Evolutionary conservation across 202 grass and related monocot genomes (phyloP).

Genomic region (Digitaria exilis): DNA sequence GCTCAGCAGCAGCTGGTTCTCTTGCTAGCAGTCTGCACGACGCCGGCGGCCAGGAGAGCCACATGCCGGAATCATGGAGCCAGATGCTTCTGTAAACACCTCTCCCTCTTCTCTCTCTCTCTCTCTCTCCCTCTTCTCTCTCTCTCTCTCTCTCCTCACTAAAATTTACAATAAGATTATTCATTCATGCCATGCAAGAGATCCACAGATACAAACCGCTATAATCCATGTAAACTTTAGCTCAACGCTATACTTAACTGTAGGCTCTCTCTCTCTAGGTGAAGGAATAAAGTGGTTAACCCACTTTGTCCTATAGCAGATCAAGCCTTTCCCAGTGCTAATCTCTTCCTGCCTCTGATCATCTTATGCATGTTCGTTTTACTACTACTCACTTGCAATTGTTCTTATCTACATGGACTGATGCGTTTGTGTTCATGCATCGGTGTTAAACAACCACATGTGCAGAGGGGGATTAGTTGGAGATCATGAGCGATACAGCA

Average conservation of each 20-base stretch:
- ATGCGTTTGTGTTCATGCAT: slow-evolving; percentile 42
- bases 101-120: background rate
- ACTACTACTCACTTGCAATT: slow-evolving; percentile 42
- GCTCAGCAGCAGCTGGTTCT: background rate
- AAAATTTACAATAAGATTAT: slow-evolving; percentile 3
- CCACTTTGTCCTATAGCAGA: slow-evolving; percentile 58
- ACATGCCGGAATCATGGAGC: slow-evolving; percentile 78
- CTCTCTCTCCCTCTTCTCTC: background rate
- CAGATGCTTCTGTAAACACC: slow-evolving; percentile 69
- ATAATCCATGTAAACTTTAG: slow-evolving; percentile 26
- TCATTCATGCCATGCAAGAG: slow-evolving; percentile 13
- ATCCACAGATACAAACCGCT: slow-evolving; percentile 7
- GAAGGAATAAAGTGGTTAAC: slow-evolving; percentile 60
- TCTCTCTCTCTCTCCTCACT: no score
- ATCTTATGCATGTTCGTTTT: slow-evolving; percentile 37
- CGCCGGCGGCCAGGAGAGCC: slow-evolving; percentile 49
- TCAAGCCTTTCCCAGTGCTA: slow-evolving; percentile 34
- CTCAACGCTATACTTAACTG: slow-evolving; percentile 29
- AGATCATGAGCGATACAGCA: slow-evolving; percentile 47
- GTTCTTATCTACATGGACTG: slow-evolving; percentile 52
- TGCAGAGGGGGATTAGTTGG: slow-evolving; percentile 60
- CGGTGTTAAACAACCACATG: slow-evolving; percentile 33
- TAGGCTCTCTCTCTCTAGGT: slow-evolving; percentile 35
- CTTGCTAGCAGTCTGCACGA: slow-evolving; percentile 51
- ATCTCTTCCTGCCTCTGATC: slow-evolving; percentile 34